Conservation (phyloP, 768 basidiomycete genomes). For the Auricularia cornea region DNA sequence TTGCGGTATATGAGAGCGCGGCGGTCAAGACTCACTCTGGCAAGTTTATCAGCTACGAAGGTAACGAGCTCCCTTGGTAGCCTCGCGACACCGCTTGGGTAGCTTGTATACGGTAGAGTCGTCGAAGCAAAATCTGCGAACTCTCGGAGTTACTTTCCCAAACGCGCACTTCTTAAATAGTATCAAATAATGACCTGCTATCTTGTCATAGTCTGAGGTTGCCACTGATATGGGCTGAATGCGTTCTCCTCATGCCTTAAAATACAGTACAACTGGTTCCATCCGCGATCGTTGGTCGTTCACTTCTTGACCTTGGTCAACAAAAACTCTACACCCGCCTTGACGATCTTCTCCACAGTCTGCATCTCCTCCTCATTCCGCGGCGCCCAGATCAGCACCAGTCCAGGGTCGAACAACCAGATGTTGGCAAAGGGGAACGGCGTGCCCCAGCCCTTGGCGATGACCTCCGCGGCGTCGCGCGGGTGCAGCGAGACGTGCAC, state of each 20-base stretch:
- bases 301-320: too few species aligned
- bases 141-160: too few species aligned
- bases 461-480: neutral
- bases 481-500: neutral
- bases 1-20: conserved; percentile 20
- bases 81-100: too few species aligned
- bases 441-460: neutral
- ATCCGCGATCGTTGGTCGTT: too few species aligned
- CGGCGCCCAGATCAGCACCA: neutral
- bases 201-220: too few species aligned
- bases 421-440: neutral
- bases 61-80: conserved; percentile 25
- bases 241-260: too few species aligned
- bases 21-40: conserved; percentile 20
- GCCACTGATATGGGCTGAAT: too few species aligned
- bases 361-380: neutral
- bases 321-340: neutral
- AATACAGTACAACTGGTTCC: too few species aligned
- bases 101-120: too few species aligned
- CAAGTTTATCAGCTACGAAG: conserved; percentile 24
- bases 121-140: too few species aligned
- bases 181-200: too few species aligned
- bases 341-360: neutral
- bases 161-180: too few species aligned
- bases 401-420: neutral